These are phyloP conservation scores for Linderniella brevidens DNA, from an alignment of 257 asterid species.

Conservation along the genomic window DNA sequence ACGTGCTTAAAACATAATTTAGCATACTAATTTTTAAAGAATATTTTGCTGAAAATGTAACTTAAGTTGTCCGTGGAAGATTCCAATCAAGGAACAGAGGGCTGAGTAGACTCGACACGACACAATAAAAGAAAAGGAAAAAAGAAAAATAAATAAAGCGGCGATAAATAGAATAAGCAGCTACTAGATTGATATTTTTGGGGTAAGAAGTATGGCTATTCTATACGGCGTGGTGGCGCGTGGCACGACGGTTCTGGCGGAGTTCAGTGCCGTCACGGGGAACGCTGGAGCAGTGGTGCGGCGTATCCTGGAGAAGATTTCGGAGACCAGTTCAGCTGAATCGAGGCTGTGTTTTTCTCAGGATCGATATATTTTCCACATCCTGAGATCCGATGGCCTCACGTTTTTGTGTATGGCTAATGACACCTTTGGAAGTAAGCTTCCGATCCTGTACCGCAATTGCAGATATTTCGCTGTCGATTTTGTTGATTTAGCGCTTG, in stretches of 20 bases:
- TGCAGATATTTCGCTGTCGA: no score
- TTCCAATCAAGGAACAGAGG: no score
- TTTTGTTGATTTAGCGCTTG: no score
- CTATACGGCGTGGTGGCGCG: constrained; percentile 84
- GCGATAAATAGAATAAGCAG: no score
- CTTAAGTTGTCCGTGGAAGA: no score
- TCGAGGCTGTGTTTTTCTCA: constrained; percentile 91
- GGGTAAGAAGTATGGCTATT: constrained; percentile 57
- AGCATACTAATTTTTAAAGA: no score
- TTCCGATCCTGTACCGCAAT: background rate
- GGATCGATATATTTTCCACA: constrained; percentile 92
- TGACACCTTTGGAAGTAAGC: constrained; percentile 83
- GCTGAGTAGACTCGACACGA: no score
- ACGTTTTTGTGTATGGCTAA: constrained; percentile 97
- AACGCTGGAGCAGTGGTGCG: constrained; percentile 89
- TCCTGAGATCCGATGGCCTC: constrained; percentile 74
- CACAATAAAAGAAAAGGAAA: no score
- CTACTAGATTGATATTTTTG: no score
- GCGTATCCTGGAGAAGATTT: constrained; percentile 73
- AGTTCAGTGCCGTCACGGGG: constrained; percentile 96
- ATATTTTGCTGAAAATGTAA: no score
- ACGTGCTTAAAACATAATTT: no score
- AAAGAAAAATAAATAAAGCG: no score
- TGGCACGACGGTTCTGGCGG: constrained; percentile 87
- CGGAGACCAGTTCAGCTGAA: constrained; percentile 43